Percentiles rank a stretch among this genome's conserved stretches.
Evolutionary conservation across 768 basidiomycete species (phyloP).

Genomic region (Boletus reticulatus): DNA sequence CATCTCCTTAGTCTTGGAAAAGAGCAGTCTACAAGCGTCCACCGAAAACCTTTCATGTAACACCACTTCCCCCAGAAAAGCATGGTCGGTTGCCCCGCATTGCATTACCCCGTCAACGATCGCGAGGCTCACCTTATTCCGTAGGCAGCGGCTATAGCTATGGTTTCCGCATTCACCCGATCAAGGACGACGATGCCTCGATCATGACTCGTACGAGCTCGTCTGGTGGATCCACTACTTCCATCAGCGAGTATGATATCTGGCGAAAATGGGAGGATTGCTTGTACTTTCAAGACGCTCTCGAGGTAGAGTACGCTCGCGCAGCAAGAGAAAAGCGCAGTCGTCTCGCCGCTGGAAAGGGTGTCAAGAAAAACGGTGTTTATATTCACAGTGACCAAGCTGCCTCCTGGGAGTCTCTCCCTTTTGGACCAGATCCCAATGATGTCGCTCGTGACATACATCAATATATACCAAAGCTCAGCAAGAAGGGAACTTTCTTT

Average conservation of each 20-base stretch:
- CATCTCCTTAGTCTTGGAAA: conserved; percentile 49
- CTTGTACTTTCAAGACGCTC: conserved; percentile 65
- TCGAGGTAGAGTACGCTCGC: conserved; percentile 63
- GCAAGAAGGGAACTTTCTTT: conserved; percentile 72
- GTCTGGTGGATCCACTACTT: conserved; percentile 38
- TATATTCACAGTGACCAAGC: conserved; percentile 70
- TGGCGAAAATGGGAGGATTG: conserved; percentile 86
- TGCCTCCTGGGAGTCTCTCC: conserved; percentile 82
- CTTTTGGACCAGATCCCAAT: conserved; percentile 77
- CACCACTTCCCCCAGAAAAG: conserved; percentile 57
- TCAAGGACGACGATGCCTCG: conserved; percentile 35
- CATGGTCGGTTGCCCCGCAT: conserved; percentile 40
- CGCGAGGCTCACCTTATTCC: neutral
- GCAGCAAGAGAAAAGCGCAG: conserved; percentile 66
- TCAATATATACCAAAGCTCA: conserved; percentile 59
- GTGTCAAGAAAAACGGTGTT: conserved; percentile 68
- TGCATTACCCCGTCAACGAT: neutral
- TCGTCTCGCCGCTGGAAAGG: conserved; percentile 69
- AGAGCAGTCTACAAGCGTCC: conserved; percentile 58
- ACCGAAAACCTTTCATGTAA: conserved; percentile 58
- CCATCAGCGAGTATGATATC: conserved; percentile 58
- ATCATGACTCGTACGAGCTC: conserved; percentile 14
- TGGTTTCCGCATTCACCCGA: conserved; percentile 59
- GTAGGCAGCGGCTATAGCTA: conserved; percentile 55
- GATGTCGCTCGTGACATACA: conserved; percentile 72